Evolutionary conservation across 75 land plant genomes (phyloP).

Genomic region (Larix kaempferi): DNA sequence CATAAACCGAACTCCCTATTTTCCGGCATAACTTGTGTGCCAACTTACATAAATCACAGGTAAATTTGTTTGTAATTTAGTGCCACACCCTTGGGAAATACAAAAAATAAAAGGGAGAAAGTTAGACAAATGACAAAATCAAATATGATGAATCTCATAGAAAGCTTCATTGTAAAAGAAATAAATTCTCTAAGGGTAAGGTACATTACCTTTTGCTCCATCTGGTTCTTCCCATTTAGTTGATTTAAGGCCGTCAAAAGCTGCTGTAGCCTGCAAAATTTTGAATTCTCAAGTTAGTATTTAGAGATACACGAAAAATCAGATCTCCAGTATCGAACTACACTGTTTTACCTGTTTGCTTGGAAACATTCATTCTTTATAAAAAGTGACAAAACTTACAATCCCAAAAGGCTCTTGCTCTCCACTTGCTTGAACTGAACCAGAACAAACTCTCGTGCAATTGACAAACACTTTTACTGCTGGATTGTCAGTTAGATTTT

Average conservation of each 20-base stretch:
- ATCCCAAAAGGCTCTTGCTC: constrained; percentile 87
- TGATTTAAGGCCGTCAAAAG: constrained; percentile 78
- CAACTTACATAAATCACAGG: too few species aligned
- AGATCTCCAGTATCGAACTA: not conserved
- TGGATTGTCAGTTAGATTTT: constrained; percentile 16
- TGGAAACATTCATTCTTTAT: not conserved
- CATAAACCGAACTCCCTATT: too few species aligned
- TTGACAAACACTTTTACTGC: constrained; percentile 25
- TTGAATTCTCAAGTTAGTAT: not conserved
- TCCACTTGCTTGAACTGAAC: constrained; percentile 74
- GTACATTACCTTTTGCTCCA: constrained; percentile 71
- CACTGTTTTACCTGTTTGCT: not conserved
- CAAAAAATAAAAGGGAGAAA: too few species aligned
- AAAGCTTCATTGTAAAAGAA: too few species aligned
- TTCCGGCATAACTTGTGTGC: too few species aligned
- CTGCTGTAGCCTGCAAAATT: constrained; percentile 64
- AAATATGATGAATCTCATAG: too few species aligned
- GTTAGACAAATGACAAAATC: too few species aligned
- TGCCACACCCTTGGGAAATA: too few species aligned
- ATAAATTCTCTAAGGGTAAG: too few species aligned
- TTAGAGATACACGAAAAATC: not conserved
- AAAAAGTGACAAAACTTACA: constrained; percentile 41
- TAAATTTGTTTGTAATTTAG: too few species aligned
- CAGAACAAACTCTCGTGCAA: constrained; percentile 58
- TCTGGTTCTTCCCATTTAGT: constrained; percentile 96